Base-by-base conservation (phyloP, 352 stramenopile species). In the Globisporangium cederbergense region DNA sequence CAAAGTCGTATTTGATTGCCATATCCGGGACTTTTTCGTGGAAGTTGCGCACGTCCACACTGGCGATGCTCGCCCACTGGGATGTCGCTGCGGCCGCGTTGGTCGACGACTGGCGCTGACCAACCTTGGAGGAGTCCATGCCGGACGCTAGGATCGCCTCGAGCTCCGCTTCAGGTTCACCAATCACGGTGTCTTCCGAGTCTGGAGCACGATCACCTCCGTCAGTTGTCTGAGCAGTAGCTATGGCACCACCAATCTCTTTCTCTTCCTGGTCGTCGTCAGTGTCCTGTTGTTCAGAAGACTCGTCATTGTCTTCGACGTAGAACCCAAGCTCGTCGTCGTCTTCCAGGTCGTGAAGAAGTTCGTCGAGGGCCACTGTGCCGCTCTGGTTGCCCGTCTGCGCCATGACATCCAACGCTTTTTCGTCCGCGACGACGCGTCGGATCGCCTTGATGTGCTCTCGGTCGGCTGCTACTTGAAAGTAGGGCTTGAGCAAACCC, bases 31-130 rank as follows among this genome's bases (percentile, higher is more conserved):
- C 83, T 59, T 93, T 91, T 0, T 86, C 76, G 58, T 91, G 80
- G 65, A 95, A 95, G 53, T 93, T 91, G 56, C 81, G 80, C 63
- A 95, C 85, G 57, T 93, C 81, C 0, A 90, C 79, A 34, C 72
- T 74, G 14, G 72, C 77, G 36, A 89, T 81, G 28, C 81, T 93
- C 18, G 87, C 87, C 84, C 84, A 95, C 46, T 95, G 81, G 3
- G 77, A 84, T 5, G 71, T 62, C 9, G 45, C 51, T 16, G 9
- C 61, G 3, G 58, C 68, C 36, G 66, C 40, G 42, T 2, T 47
- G 14, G 42, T 20, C 22, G 76, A 72, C 53, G 67, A 63, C 3
- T 73, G 60, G 0, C 22, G 64, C 6, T 69, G 55, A 36, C 20
- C 51, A 25, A 25, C 8, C 5, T 54, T 55, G 18, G 43, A 55